Conservation (phyloP, 345 rosid species). For the Populus ilicifolia region DNA sequence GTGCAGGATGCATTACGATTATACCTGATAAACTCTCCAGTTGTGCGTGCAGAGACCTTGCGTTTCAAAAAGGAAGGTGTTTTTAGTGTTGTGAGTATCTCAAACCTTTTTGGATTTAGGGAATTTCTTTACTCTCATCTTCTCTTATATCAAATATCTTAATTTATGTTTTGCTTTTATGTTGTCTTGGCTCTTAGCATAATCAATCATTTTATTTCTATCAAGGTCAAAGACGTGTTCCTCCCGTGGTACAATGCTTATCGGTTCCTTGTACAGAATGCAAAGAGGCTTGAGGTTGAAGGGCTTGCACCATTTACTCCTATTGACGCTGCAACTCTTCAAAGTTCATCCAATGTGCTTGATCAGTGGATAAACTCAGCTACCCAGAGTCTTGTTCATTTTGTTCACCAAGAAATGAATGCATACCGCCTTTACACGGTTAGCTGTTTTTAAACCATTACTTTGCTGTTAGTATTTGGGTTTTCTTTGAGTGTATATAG, state of each 20-base stretch:
- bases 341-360: conserved; percentile 72
- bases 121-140: conserved; percentile 1
- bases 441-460: conserved; percentile 17
- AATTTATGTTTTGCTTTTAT: not conserved
- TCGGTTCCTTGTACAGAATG: conserved; percentile 96
- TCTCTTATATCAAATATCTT: not conserved
- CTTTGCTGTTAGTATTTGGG: not conserved
- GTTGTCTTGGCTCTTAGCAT: not conserved
- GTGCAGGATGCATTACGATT: conserved; percentile 86
- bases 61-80: conserved; percentile 96
- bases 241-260: conserved; percentile 99
- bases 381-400: conserved; percentile 94
- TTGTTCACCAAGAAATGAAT: conserved; percentile 87
- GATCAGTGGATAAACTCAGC: conserved; percentile 99
- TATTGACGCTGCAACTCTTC: conserved; percentile 50
- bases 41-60: conserved; percentile 92
- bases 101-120: conserved; percentile 4
- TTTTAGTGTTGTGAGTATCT: conserved; percentile 76
- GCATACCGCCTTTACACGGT: conserved; percentile 95
- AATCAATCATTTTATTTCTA: conserved; percentile 9
- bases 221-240: conserved; percentile 95
- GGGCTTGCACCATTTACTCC: conserved; percentile 75
- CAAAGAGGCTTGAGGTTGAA: conserved; percentile 91
- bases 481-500: not conserved
- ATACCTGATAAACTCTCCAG: conserved; percentile 95